Evolutionary conservation across 192 early-diverging fungal genomes (phyloP).

Genomic region (Coemansia nantahalensis): DNA sequence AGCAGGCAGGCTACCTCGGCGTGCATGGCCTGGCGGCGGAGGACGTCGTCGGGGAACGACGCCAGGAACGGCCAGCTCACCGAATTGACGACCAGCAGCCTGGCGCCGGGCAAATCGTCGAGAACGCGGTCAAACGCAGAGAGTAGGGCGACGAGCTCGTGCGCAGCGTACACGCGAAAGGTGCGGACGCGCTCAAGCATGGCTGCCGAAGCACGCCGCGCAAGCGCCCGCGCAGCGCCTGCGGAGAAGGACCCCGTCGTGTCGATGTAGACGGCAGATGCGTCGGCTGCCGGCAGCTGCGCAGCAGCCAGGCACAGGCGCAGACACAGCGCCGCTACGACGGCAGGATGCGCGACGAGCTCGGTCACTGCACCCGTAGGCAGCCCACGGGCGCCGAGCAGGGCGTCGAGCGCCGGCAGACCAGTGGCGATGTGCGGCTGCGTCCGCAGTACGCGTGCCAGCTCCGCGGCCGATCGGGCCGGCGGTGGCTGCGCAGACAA

Average conservation of each 20-base stretch:
- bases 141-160: slow-evolving; percentile 30
- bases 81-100: slow-evolving; percentile 25
- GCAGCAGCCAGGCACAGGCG: slow-evolving; percentile 10
- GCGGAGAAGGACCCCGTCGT: slow-evolving; percentile 17
- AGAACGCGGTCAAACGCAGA: slow-evolving; percentile 13
- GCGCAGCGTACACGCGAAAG: slow-evolving; percentile 28
- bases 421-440: slow-evolving; percentile 14
- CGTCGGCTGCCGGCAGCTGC: background rate
- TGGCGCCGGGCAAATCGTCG: background rate
- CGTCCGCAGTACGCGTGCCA: slow-evolving; percentile 6
- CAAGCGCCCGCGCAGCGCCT: slow-evolving; percentile 3
- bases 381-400: slow-evolving; percentile 19
- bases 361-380: slow-evolving; percentile 15
- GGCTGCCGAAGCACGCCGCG: background rate
- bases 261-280: slow-evolving; percentile 26
- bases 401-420: slow-evolving; percentile 10
- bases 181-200: slow-evolving; percentile 13
- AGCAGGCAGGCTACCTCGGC: slow-evolving; percentile 18
- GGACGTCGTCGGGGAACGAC: slow-evolving; percentile 21
- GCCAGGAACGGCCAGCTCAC: slow-evolving; percentile 43
- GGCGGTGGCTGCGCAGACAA: background rate
- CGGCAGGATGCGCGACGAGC: slow-evolving; percentile 15
- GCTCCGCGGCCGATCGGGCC: slow-evolving; percentile 9
- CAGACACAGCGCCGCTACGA: slow-evolving; percentile 21
- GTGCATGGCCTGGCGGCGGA: slow-evolving; percentile 25